A percentile compares a stretch with the other conserved stretches of the same genome.
Conservation (phyloP, 2,329 filamentous ascomycete species). For the Paraphoma sp. region DNA sequence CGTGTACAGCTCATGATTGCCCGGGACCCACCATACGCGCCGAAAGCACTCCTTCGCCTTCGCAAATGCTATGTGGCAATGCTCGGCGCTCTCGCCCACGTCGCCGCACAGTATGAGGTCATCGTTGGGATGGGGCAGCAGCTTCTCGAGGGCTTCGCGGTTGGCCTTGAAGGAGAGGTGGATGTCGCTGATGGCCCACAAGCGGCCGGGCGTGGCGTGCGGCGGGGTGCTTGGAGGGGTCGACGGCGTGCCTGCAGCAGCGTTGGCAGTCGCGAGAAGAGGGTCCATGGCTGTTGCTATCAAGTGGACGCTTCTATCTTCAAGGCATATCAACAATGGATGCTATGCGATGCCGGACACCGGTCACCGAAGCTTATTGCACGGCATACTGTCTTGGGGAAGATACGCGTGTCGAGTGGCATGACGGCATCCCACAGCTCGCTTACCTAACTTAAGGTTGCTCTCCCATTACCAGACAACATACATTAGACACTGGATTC, state of each 20-base stretch:
- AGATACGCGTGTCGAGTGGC: neutral
- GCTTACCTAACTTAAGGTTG: too few relatives aligned
- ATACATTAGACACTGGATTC: too few relatives aligned
- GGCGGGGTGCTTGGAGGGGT: slow-evolving; percentile 14
- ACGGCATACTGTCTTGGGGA: neutral
- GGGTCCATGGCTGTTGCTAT: slow-evolving; percentile 26
- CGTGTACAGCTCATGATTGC: slow-evolving; percentile 66
- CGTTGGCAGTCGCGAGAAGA: slow-evolving; percentile 27
- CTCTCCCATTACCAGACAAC: too few relatives aligned
- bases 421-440: neutral
- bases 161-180: slow-evolving; percentile 57
- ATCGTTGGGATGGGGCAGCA: slow-evolving; percentile 50
- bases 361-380: neutral
- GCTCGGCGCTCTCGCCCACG: slow-evolving; percentile 44
- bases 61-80: slow-evolving; percentile 44
- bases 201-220: slow-evolving; percentile 25
- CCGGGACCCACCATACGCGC: slow-evolving; percentile 63
- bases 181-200: slow-evolving; percentile 57
- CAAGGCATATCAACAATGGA: neutral
- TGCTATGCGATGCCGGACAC: too few relatives aligned
- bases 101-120: slow-evolving; percentile 56
- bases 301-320: neutral
- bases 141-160: slow-evolving; percentile 51
- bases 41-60: slow-evolving; percentile 52
- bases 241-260: slow-evolving; percentile 8